Conservation (phyloP, 257 asterid genomes). For the Solanum boliviense region DNA sequence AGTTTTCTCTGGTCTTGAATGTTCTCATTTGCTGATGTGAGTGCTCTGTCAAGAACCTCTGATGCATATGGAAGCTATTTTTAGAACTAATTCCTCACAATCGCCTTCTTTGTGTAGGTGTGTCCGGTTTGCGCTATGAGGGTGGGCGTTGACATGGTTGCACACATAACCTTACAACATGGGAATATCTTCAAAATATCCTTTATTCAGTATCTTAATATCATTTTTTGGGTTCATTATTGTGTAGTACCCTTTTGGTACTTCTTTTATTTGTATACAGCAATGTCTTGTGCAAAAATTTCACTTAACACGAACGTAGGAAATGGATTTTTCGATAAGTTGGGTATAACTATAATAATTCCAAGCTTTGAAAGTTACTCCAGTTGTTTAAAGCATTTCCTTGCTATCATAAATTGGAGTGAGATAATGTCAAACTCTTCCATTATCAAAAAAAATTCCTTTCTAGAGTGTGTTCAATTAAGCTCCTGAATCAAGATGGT, state of each 20-base stretch:
- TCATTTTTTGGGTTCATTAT: neutral
- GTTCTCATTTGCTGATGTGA: neutral
- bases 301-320: neutral
- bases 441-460: neutral
- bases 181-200: slow-evolving; percentile 85
- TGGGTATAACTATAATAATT: neutral
- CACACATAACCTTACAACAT: slow-evolving; percentile 88
- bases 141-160: slow-evolving; percentile 96
- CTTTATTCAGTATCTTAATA: slow-evolving; percentile 16
- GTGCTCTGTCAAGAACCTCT: neutral
- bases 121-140: slow-evolving; percentile 86
- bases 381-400: neutral
- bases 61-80: neutral
- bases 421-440: neutral
- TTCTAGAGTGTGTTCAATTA: neutral
- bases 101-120: slow-evolving; percentile 41
- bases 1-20: neutral
- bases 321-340: neutral
- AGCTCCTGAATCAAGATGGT: neutral
- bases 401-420: neutral
- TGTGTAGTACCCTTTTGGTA: neutral
- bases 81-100: neutral
- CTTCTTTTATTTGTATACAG: neutral
- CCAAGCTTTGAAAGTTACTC: neutral
- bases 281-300: neutral